Evolutionary conservation across 139 green algal genomes (phyloP), one percentile per base, ranked within the genome.

Genomic region (Picochlorum sp.): DNA sequence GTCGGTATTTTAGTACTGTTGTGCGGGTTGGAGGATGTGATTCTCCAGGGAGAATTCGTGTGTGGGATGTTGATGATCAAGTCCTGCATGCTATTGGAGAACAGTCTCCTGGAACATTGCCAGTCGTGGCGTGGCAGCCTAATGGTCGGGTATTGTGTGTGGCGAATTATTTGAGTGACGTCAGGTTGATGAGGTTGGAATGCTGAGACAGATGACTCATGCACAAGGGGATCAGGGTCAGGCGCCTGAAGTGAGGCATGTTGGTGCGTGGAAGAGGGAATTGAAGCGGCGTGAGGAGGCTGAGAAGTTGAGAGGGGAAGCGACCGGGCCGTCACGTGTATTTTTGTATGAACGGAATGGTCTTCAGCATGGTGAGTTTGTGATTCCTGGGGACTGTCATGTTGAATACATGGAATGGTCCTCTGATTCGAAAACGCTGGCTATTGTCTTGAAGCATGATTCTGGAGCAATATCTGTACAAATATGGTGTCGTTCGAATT

Each of bases 401-500:
- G 57, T 62, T 3, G 34, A 20, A 37, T 51, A 44, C 4, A 59
- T 97, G 67, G 20, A 69, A 3, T 97, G 90, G 90, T 91, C 72
- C 64, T 51, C 63, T 0, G 87, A 96, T 71, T 96, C 87, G 4
- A 71, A 90, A 67, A 67, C 95, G 21, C 77, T 97, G 56, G 88
- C 79, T 0, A 67, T 95, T 0, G 66, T 89, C 20, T 61, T 86
- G 6, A 61, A 41, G 5, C 28, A 24, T 32, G 21, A 41, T 16
- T 21, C 21, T 16, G 10, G 45, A 10, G 9, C n/a, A 16, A 57
- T 45, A 11, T 6, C 44, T 32, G 58, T 89, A 50, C 92, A 97
- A 82, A 44, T 97, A 20, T 98, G 92, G 92, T 79, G 83, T 58
- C 83, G 92, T 34, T 79, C 65, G 74, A 98, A 98, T 82, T 96